Evolutionary conservation across 1,284 basidiomycete genomes (phyloP), one percentile per base, ranked within the genome.

Genomic region (Psilocybe mexicana): DNA sequence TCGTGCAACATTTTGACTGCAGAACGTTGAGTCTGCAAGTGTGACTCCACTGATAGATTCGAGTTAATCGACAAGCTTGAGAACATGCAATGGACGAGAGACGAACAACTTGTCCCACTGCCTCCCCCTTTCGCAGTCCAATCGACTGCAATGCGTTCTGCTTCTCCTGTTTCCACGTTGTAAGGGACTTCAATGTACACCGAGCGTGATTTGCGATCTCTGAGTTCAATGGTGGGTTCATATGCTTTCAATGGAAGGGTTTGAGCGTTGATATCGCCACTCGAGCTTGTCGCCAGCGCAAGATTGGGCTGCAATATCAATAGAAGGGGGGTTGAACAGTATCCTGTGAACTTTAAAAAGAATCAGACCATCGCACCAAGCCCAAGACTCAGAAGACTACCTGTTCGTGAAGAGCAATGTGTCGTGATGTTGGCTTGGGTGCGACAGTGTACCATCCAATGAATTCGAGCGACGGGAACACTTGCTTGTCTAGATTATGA

Each of bases 391-490:
- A 26, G 24, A 12, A 56, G 60, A 53, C 26, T 57, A 90, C 93
- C 78, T 96, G 93, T 68, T 92, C 87, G 70, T 98, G 94, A 11
- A 98, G 79, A 0, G 82, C 78, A 51, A 94, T 85, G 68, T 98
- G 94, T 25, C 78, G 79, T 6, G 82, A 66, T 1, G 87, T 87
- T 0, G 94, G 94, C 11, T 80, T 75, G 6, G 80, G 71, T 10
- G 93, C 89, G 54, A 95, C 86, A 0, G 92, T 92, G 72, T 99
- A 99, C 96, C 96, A 99, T 12, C 96, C 96, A 45, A 99, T 90
- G 65, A 99, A 87, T 66, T 97, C 94, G 47, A 98, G 82, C 0
- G 94, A 94, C 2, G 96, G 97, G 72, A 99, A 99, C 12, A 98
- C 95, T 74, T 98, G 94, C 71, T 96, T 96, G 81, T 96, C 96